Conservation (phyloP, 148 eudicot species). For the Rhododendron griersonianum region DNA sequence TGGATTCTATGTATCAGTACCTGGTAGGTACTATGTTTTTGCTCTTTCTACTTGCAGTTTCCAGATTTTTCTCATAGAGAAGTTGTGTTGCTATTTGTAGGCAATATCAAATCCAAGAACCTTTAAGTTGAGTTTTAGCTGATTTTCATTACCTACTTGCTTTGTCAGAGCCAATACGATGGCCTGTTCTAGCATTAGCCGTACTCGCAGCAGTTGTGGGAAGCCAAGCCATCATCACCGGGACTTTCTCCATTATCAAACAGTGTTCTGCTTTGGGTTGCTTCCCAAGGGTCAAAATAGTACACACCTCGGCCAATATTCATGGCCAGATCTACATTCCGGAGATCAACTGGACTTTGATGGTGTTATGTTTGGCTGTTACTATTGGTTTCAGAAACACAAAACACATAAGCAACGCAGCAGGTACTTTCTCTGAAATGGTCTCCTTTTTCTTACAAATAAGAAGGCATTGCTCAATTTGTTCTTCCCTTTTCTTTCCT, state of each 20-base stretch:
- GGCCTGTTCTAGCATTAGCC: conserved; percentile 68
- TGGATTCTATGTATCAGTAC: conserved; percentile 71
- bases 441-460: neutral
- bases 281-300: conserved; percentile 60
- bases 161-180: conserved; percentile 49
- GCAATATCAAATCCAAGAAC: conserved; percentile 52
- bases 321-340: conserved; percentile 75
- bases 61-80: neutral
- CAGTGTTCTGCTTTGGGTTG: conserved; percentile 67
- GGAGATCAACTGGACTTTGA: conserved; percentile 60
- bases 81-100: conserved; percentile 6
- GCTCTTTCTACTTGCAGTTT: neutral
- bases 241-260: conserved; percentile 68
- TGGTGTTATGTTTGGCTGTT: conserved; percentile 70
- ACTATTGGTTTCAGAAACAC: conserved; percentile 71
- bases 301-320: conserved; percentile 62
- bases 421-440: conserved; percentile 36
- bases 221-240: conserved; percentile 74
- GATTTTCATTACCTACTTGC: neutral
- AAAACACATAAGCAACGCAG: conserved; percentile 66
- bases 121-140: neutral
- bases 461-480: neutral
- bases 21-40: conserved; percentile 32
- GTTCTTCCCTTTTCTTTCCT: neutral
- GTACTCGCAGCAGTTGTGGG: conserved; percentile 74